Percentiles rank a stretch among this genome's conserved stretches.
Evolutionary conservation across 2,329 filamentous ascomycete species (phyloP).

Genomic region (Diaporthe caulivora): DNA sequence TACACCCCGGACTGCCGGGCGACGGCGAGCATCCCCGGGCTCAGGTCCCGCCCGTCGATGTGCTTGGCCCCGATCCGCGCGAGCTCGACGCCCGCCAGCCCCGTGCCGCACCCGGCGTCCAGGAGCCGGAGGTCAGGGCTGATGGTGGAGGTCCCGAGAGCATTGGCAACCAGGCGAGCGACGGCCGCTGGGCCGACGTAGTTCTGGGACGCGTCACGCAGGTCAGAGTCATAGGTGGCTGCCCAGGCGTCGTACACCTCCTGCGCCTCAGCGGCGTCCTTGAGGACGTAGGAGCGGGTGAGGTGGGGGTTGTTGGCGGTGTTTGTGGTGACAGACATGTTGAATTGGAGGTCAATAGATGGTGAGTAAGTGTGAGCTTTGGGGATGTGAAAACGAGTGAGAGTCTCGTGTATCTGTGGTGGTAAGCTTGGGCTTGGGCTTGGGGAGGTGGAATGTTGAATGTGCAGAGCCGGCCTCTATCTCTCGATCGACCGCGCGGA

Average conservation of each 20-base stretch:
- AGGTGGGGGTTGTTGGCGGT: conserved; percentile 29
- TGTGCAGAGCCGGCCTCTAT: neutral
- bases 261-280: conserved; percentile 21
- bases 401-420: neutral
- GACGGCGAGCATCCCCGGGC: conserved; percentile 28
- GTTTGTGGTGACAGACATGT: conserved; percentile 26
- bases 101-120: conserved; percentile 30
- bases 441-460: neutral
- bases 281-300: conserved; percentile 29
- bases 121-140: conserved; percentile 14
- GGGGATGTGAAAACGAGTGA: neutral
- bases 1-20: conserved; percentile 29
- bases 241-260: conserved; percentile 28
- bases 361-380: neutral
- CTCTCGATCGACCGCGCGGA: conserved; percentile 5
- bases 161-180: conserved; percentile 5
- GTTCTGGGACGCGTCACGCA: conserved; percentile 22
- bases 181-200: conserved; percentile 26
- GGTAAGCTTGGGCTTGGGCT: neutral
- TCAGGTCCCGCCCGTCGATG: conserved; percentile 29
- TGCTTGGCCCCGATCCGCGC: conserved; percentile 20
- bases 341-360: neutral
- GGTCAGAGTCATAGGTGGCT: conserved; percentile 27
- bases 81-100: conserved; percentile 26
- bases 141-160: neutral